Base-by-base conservation (phyloP, 306 rosid genomes). In the Quercus wislizeni region DNA sequence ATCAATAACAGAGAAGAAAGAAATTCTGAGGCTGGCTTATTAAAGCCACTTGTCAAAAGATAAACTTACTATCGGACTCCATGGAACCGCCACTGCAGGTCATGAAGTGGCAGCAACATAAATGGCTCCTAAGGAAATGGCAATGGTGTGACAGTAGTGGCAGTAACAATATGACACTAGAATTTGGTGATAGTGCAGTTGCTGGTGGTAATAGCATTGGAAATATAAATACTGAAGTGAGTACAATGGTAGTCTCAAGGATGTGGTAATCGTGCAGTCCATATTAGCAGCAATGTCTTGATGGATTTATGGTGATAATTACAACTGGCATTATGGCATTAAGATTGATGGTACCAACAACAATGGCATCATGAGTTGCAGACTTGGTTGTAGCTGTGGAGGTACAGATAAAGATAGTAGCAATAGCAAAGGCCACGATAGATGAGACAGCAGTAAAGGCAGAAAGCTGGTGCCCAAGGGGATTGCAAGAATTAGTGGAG, bases 61-160 rank as follows among this genome's bases (percentile, higher is more conserved):
- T 27, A 27, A 28, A 23, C 25, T 64, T 30, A 28, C 70, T 64
- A 64, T 4, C 43, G 11, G 17, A 30, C 41, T 61, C 67, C 67
- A 15, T 27, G 70, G 70, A 64, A 17, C 9, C 0, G 54, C 31
- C 67, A 35, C 11, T 33, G 21, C 25, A 35, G 28, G 18, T 35
- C 54, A 68, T 68, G 72, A 19, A 68, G 72, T 38, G 72, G 54
- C 72, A 68, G 12, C 41, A 17, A 68, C 27, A 68, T 68, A 68
- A 68, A 46, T 68, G 5, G 25, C n/a, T 68, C 51, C 72, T 7
- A 33, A 1, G 72, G 11, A 63, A 17, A 15, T 9, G 14, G 27
- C 71, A 68, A 68, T 35, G 27, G 25, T 35, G 52, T 35, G 52
- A 19, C 51, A 68, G 46, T 35, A 68, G 10, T 17, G n/a, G 72